Percentiles rank a stretch among this genome's conserved stretches.
Evolutionary conservation across 306 rosid species (phyloP).

Genomic region (Hippophae tibetana): DNA sequence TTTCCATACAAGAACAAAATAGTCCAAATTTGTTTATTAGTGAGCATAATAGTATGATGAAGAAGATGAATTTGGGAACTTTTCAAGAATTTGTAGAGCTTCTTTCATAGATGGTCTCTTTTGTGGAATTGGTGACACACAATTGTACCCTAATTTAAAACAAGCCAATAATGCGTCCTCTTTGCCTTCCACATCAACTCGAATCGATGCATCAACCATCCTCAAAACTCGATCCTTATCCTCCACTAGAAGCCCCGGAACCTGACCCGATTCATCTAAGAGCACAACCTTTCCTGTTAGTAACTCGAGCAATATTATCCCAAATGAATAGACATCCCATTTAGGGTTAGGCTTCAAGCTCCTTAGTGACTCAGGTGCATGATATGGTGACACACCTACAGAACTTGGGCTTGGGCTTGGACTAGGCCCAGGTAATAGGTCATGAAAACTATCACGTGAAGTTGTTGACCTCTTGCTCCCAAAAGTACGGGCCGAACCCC

Average conservation of each 20-base stretch:
- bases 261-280: slow-evolving; percentile 68
- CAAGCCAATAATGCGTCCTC: slow-evolving; percentile 59
- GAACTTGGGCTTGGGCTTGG: slow-evolving; percentile 93
- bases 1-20: slow-evolving; percentile 32
- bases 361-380: slow-evolving; percentile 69
- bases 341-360: slow-evolving; percentile 77
- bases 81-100: slow-evolving; percentile 64
- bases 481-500: slow-evolving; percentile 64
- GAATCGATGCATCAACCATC: slow-evolving; percentile 69
- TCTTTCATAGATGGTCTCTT: slow-evolving; percentile 95
- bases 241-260: slow-evolving; percentile 41
- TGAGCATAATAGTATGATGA: slow-evolving; percentile 39
- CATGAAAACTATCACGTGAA: slow-evolving; percentile 68
- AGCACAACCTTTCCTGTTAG: slow-evolving; percentile 71
- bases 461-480: slow-evolving; percentile 84
- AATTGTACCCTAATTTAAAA: slow-evolving; percentile 73
- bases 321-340: slow-evolving; percentile 92
- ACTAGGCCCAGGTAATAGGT: slow-evolving; percentile 50
- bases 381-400: slow-evolving; percentile 55
- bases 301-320: slow-evolving; percentile 70
- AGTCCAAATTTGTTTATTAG: slow-evolving; percentile 19
- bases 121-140: slow-evolving; percentile 63
- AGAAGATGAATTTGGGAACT: slow-evolving; percentile 40
- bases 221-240: slow-evolving; percentile 57
- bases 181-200: slow-evolving; percentile 78